These are phyloP conservation scores for Usnea hakonensis DNA, from an alignment of 495 filamentous ascomycete species.

Conservation along the genomic window DNA sequence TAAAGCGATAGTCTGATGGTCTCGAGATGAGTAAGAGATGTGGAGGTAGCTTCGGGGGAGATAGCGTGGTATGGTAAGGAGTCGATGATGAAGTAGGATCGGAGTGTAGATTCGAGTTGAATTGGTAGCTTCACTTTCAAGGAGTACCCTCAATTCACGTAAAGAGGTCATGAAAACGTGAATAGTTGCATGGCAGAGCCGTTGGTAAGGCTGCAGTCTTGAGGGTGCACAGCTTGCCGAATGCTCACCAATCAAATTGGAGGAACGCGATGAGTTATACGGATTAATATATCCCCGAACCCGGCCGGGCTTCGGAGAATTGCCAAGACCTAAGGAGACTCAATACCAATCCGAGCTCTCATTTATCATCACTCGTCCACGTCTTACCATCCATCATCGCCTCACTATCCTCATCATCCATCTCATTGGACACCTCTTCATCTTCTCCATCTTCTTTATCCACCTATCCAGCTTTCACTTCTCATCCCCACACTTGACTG, in stretches of 20 bases:
- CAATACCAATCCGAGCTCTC: slow-evolving; percentile 1
- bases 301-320: not conserved
- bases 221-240: not conserved
- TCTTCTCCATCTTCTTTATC: not conserved
- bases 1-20: not conserved
- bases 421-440: not conserved
- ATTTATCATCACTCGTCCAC: slow-evolving; percentile 1
- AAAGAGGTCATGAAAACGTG: not conserved
- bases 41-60: not conserved
- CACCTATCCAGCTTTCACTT: not conserved
- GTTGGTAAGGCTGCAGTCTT: not conserved
- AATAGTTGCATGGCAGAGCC: not conserved
- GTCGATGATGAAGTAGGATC: not conserved
- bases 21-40: not conserved
- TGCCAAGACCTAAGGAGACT: no score
- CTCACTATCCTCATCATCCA: not conserved
- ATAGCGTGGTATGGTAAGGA: not conserved
- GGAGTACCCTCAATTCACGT: not conserved
- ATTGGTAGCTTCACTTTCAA: not conserved
- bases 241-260: not conserved
- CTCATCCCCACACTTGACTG: not conserved
- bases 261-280: no score
- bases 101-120: not conserved
- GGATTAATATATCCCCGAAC: no score
- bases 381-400: not conserved